Evolutionary conservation across 1,284 basidiomycete genomes (phyloP).

Genomic region (Mycocalia duriaeana): DNA sequence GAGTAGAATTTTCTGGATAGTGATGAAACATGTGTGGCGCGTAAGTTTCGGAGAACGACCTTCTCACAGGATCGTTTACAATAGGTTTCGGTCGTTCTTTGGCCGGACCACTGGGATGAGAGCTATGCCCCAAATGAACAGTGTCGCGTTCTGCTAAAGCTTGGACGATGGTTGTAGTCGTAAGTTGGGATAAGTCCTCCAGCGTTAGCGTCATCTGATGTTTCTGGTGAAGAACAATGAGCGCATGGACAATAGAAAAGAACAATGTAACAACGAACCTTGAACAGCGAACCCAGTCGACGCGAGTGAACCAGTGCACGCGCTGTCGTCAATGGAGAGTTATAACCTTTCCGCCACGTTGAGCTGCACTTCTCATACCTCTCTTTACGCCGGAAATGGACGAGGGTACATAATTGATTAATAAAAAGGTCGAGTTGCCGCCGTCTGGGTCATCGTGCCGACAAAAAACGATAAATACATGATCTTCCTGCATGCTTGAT

Average conservation of each 20-base stretch:
- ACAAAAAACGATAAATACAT: constrained; percentile 38
- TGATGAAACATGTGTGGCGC: constrained; percentile 17
- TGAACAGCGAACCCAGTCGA: constrained; percentile 37
- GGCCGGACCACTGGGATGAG: constrained; percentile 6
- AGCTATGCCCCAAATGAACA: constrained; percentile 16
- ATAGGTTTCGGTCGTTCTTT: constrained; percentile 14
- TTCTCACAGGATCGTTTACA: constrained; percentile 19
- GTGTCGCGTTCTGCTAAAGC: constrained; percentile 31
- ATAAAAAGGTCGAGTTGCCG: constrained; percentile 31
- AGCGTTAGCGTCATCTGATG: constrained; percentile 39
- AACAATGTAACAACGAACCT: constrained; percentile 25
- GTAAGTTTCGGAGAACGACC: constrained; percentile 29
- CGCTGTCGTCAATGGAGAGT: no score
- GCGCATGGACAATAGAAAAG: constrained; percentile 8
- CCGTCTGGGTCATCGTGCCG: constrained; percentile 30
- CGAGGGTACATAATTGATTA: constrained; percentile 39
- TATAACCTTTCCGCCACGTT: no score
- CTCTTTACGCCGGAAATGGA: constrained; percentile 34
- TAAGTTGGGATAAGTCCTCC: constrained; percentile 36
- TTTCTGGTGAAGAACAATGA: constrained; percentile 32
- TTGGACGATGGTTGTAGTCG: constrained; percentile 30
- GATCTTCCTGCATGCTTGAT: constrained; percentile 29
- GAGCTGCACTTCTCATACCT: no score
- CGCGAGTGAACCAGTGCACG: constrained; percentile 41
- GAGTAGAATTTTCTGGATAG: constrained; percentile 10